Conservation (phyloP, 2,329 filamentous ascomycete genomes). For the Gremmenia infestans region DNA sequence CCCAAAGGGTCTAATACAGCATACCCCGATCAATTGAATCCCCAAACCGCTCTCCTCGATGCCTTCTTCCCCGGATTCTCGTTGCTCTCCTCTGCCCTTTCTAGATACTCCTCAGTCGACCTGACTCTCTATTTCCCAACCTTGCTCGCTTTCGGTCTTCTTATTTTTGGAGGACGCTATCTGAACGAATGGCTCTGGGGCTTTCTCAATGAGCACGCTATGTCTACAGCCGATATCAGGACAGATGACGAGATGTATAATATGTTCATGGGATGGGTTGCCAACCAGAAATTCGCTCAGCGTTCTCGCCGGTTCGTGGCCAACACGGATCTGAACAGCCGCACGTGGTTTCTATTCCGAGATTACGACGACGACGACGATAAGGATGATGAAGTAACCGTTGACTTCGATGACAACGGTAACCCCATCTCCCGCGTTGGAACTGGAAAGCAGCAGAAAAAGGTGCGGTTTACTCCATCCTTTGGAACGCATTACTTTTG, state of each 20-base stretch:
- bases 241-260: constrained; percentile 70
- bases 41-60: constrained; percentile 43
- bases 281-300: constrained; percentile 55
- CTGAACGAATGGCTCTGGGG: constrained; percentile 43
- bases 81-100: constrained; percentile 47
- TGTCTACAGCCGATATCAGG: constrained; percentile 62
- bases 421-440: constrained; percentile 17
- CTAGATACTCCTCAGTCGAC: constrained; percentile 56
- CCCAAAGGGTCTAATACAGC: neutral
- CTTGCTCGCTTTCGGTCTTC: constrained; percentile 44
- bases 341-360: constrained; percentile 44
- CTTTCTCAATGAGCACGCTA: constrained; percentile 49
- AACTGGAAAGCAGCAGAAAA: constrained; percentile 37
- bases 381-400: constrained; percentile 35
- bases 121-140: constrained; percentile 57
- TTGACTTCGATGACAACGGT: constrained; percentile 24
- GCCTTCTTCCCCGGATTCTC: constrained; percentile 63
- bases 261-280: constrained; percentile 66
- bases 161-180: constrained; percentile 50
- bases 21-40: constrained; percentile 25
- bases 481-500: constrained; percentile 65
- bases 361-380: constrained; percentile 41
- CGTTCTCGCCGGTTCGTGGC: constrained; percentile 58
- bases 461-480: constrained; percentile 58
- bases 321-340: constrained; percentile 55